Evolutionary conservation across 345 rosid genomes (phyloP), one percentile per base, ranked within the genome.

Genomic region (Excoecaria agallocha): DNA sequence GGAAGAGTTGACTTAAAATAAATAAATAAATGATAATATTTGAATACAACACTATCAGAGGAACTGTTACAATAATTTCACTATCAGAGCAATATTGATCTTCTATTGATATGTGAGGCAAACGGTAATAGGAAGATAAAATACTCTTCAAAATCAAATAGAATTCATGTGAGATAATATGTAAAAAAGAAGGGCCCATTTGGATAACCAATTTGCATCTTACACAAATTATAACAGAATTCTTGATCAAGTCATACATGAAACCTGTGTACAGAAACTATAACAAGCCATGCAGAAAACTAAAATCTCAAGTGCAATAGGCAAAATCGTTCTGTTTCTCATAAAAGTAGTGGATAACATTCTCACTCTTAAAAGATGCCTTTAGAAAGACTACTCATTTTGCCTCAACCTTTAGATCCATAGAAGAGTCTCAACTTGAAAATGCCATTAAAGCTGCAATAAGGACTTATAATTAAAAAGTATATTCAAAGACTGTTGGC

Each of bases 351-450:
- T 12, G 16, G 43, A 60, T 20, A 30, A 30, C 5, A 12, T 65
- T 58, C 76, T 43, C 72, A 96, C 99, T 96, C 91, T 89, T 79
- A 93, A 82, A 75, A 91, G 91, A 72, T 93, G 96, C 81, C 98
- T 87, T 84, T 96, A 96, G 83, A 96, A 94, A 76, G 89, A 87
- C 76, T 93, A 96, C 85, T 93, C 99, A 69, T 91, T 96, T 70
- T 88, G 96, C 79, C 93, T 90, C 89, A 93, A 82, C 77, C 96
- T 91, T 75, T 96, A 84, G 56, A 90, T 93, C 90, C 91, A 84
- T 25, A 96, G 98, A 82, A 91, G 91, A 60, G 94, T 88, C 66
- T 91, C 94, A 70, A 96, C 98, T 87, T 93, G 97, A 81, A 93
- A 86, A 89, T 96, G 98, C 80, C 98, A 88, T 81, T 96, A 98